Percentiles rank a stretch among this genome's conserved stretches.
phyloP scores from a whole-genome alignment of 2,329 filamentous ascomycete species.

The Zymoseptoria passerinii region DNA sequence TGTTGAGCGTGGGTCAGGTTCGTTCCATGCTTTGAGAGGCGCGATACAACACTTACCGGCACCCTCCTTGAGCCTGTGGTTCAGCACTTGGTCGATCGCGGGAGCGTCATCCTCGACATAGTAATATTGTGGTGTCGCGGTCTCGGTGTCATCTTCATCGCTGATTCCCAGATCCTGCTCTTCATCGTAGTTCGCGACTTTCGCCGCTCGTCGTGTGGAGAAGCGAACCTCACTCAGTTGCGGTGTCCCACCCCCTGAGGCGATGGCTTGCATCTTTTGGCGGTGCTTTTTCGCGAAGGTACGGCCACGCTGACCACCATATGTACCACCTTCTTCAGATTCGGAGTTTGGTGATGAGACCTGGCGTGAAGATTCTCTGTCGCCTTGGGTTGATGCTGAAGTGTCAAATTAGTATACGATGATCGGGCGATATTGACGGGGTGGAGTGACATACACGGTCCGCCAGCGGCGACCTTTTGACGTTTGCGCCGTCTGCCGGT shows the following conservation, averaged over 20 bases:
- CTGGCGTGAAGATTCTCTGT: slow-evolving; percentile 18
- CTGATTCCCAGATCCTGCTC: slow-evolving; percentile 53
- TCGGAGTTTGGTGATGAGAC: slow-evolving; percentile 57
- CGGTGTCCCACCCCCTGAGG: slow-evolving; percentile 52
- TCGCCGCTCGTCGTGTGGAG: slow-evolving; percentile 76
- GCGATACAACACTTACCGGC: slow-evolving; percentile 26
- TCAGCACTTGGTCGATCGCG: slow-evolving; percentile 83
- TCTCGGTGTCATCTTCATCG: slow-evolving; percentile 56
- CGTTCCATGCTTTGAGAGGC: neutral
- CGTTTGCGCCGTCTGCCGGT: slow-evolving; percentile 53
- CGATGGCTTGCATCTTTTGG: slow-evolving; percentile 54
- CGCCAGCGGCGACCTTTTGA: slow-evolving; percentile 57
- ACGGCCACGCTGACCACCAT: slow-evolving; percentile 66
- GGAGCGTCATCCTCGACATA: slow-evolving; percentile 69
- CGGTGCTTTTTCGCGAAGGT: slow-evolving; percentile 63
- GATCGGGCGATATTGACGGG: slow-evolving; percentile 32
- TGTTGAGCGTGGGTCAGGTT: slow-evolving; percentile 3
- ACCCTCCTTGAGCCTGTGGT: slow-evolving; percentile 70
- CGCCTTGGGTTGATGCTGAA: slow-evolving; percentile 23
- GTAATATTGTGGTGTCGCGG: slow-evolving; percentile 60
- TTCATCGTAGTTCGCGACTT: slow-evolving; percentile 61
- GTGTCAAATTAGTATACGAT: slow-evolving; percentile 22
- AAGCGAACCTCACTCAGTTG: slow-evolving; percentile 77
- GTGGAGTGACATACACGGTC: slow-evolving; percentile 46
- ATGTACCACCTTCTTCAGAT: slow-evolving; percentile 49